A percentile compares a stretch with the other conserved stretches of the same genome.
These are phyloP conservation scores for Sambucus nigra DNA, from an alignment of 129 eudicot genomes.

Conservation along the genomic window DNA sequence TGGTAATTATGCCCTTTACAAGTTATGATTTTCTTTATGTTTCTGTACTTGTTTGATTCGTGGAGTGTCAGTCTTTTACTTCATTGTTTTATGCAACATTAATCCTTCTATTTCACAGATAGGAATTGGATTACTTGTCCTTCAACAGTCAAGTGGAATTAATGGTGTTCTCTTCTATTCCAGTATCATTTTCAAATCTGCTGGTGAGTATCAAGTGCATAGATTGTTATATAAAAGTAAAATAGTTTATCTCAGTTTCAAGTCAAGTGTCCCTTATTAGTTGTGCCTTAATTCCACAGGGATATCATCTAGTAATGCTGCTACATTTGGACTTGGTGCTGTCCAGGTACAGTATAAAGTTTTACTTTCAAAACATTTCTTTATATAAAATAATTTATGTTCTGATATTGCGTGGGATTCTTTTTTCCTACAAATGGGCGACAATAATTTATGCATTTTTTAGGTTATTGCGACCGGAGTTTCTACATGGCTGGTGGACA, in stretches of 20 bases:
- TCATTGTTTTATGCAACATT: neutral
- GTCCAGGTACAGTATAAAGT: conserved; percentile 79
- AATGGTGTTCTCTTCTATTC: conserved; percentile 92
- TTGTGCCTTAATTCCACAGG: conserved; percentile 42
- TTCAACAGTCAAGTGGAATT: conserved; percentile 73
- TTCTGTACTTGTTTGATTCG: too few species aligned
- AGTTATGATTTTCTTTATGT: too few species aligned
- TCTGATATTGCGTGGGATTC: too few species aligned
- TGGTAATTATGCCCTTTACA: conserved; percentile 34
- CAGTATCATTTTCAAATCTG: conserved; percentile 68
- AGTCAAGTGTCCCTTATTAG: neutral
- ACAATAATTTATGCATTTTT: conserved; percentile 1
- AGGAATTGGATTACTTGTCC: conserved; percentile 72
- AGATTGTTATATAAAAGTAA: neutral
- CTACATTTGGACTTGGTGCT: conserved; percentile 76
- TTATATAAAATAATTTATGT: too few species aligned
- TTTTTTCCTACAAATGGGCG: conserved; percentile 2
- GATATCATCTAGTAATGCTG: conserved; percentile 62
- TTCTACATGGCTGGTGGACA: conserved; percentile 85
- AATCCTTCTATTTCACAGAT: conserved; percentile 39
- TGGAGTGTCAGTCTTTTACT: too few species aligned
- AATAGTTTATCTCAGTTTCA: neutral
- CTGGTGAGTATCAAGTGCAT: conserved; percentile 34
- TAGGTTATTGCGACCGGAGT: conserved; percentile 84
- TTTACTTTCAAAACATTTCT: too few species aligned